Conservation (phyloP, 371 early-diverging fungal species). For the Sporodiniella umbellata region DNA sequence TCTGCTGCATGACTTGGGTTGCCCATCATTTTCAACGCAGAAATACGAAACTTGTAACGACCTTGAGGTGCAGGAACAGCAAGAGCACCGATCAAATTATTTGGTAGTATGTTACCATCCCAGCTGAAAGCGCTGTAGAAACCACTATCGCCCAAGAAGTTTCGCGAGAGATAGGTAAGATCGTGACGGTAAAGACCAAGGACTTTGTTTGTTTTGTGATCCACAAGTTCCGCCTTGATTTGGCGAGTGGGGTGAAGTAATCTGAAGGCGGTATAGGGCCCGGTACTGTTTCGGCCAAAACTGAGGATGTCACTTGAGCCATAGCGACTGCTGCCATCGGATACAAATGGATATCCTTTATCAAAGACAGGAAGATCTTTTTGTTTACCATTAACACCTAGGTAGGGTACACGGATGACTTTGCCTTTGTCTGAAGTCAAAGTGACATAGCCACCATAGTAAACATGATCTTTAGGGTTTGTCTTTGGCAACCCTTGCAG, state of each 20-base stretch:
- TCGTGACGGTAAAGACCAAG: neutral
- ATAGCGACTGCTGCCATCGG: neutral
- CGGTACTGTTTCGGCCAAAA: neutral
- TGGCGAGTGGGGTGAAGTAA: neutral
- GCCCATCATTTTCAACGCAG: conserved; percentile 15
- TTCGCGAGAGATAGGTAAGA: neutral
- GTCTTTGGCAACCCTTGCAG: conserved; percentile 37
- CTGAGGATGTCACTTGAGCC: neutral
- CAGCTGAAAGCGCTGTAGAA: conserved; percentile 3
- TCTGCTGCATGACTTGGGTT: conserved; percentile 9
- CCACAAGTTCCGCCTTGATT: neutral
- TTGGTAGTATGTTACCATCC: conserved; percentile 10
- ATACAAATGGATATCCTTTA: conserved; percentile 20
- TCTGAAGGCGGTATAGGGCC: neutral
- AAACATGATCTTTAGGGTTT: conserved; percentile 16
- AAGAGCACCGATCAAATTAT: neutral
- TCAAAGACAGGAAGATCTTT: conserved; percentile 39
- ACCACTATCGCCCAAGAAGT: neutral
- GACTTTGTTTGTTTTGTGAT: neutral
- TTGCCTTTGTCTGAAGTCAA: conserved; percentile 6
- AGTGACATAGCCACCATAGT: conserved; percentile 30
- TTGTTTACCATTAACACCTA: conserved; percentile 30
- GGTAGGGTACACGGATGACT: conserved; percentile 48
- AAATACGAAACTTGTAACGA: conserved; percentile 8
- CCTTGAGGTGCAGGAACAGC: conserved; percentile 4